A percentile compares a stretch with the other conserved stretches of the same genome.
Conservation (phyloP, 805 yeast genomes). For the Pichia exigua region DNA sequence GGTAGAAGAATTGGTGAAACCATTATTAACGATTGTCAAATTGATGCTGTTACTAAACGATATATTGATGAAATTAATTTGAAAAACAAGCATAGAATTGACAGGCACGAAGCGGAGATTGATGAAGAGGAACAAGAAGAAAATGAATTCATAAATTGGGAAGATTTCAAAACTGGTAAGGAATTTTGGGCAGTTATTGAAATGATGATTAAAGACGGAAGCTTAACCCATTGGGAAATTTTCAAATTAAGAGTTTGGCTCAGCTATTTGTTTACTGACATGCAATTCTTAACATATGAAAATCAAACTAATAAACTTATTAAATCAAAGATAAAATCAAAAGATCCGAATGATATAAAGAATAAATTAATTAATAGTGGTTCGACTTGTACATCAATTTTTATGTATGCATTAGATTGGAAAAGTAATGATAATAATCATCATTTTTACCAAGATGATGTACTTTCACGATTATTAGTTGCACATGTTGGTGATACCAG, state of each 20-base stretch:
- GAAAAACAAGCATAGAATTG: neutral
- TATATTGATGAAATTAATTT: conserved; percentile 6
- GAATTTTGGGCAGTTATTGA: conserved; percentile 10
- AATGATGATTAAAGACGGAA: conserved; percentile 4
- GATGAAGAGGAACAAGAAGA: neutral
- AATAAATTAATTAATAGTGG: conserved; percentile 24
- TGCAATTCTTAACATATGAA: conserved; percentile 39
- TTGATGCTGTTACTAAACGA: neutral
- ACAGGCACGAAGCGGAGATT: neutral
- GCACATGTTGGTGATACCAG: conserved; percentile 94
- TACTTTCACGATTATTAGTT: conserved; percentile 59
- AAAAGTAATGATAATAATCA: conserved; percentile 21
- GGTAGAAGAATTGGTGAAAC: conserved; percentile 31
- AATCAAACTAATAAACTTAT: conserved; percentile 13
- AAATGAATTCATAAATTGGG: conserved; percentile 5
- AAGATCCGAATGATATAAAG: neutral
- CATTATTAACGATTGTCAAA: conserved; percentile 1
- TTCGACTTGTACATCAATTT: conserved; percentile 30
- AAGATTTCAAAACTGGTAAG: conserved; percentile 11
- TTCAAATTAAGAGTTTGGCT: conserved; percentile 52
- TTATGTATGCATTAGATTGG: conserved; percentile 27
- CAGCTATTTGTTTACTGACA: conserved; percentile 60
- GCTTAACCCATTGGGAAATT: conserved; percentile 39
- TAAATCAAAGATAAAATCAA: neutral
- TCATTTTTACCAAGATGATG: conserved; percentile 57